A percentile compares a stretch with the other conserved stretches of the same genome.
phyloP scores from a whole-genome alignment of 2,329 filamentous ascomycete genomes.

The Colletotrichum orbiculare region DNA sequence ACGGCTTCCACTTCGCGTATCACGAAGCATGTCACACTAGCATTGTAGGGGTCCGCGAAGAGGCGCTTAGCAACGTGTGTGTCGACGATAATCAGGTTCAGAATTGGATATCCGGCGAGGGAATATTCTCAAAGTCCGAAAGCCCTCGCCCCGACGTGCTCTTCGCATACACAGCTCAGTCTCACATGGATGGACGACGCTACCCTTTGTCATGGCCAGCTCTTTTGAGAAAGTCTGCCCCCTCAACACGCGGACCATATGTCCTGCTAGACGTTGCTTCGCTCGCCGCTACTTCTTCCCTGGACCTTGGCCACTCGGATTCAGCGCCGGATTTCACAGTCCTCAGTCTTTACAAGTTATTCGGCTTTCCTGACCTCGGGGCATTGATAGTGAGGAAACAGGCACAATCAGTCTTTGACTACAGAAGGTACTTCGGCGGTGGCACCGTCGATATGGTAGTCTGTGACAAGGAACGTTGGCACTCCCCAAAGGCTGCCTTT shows the following conservation, averaged over 20 bases:
- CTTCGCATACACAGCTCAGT: constrained; percentile 36
- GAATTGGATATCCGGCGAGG: constrained; percentile 66
- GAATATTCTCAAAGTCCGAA: constrained; percentile 44
- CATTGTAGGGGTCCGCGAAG: constrained; percentile 81
- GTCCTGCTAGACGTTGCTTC: constrained; percentile 75
- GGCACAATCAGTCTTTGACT: constrained; percentile 71
- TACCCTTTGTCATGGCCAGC: constrained; percentile 69
- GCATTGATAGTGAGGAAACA: constrained; percentile 83
- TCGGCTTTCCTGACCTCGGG: constrained; percentile 93
- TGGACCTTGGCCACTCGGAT: constrained; percentile 73
- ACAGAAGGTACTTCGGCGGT: constrained; percentile 87
- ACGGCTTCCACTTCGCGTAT: constrained; percentile 86
- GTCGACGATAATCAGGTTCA: constrained; percentile 74
- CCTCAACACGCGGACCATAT: constrained; percentile 1
- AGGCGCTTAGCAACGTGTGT: constrained; percentile 73
- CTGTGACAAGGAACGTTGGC: constrained; percentile 82
- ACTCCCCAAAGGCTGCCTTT: constrained; percentile 76
- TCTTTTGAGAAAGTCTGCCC: constrained; percentile 44
- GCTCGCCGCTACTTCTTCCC: constrained; percentile 78
- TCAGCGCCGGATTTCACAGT: constrained; percentile 85
- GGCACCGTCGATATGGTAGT: constrained; percentile 94
- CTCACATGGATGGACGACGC: constrained; percentile 37
- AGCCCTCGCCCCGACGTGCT: constrained; percentile 47
- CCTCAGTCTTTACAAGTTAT: constrained; percentile 96
- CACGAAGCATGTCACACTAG: constrained; percentile 90